Evolutionary conservation across 345 rosid genomes (phyloP).

Genomic region (Camelina neglecta): DNA sequence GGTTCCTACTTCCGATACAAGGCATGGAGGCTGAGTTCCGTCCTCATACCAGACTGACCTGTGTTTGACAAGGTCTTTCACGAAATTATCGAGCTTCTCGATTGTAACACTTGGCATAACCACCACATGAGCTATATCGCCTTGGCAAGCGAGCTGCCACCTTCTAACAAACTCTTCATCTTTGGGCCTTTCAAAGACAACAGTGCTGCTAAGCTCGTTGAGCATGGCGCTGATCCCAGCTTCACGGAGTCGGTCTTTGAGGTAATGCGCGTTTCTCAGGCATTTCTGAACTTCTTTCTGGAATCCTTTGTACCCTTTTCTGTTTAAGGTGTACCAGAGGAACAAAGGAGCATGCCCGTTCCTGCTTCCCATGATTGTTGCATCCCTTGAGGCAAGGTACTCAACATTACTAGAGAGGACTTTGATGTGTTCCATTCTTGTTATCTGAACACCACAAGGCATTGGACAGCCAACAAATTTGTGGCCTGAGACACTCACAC

Average conservation of each 20-base stretch:
- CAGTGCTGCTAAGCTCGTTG: slow-evolving; percentile 93
- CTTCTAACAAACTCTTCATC: slow-evolving; percentile 90
- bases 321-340: slow-evolving; percentile 93
- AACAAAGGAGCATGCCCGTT: slow-evolving; percentile 98
- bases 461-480: slow-evolving; percentile 97
- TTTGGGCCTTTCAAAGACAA: slow-evolving; percentile 87
- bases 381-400: slow-evolving; percentile 95
- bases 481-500: slow-evolving; percentile 95
- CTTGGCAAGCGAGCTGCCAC: slow-evolving; percentile 97
- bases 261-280: slow-evolving; percentile 87
- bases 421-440: slow-evolving; percentile 83
- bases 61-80: slow-evolving; percentile 62
- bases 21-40: slow-evolving; percentile 60
- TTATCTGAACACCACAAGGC: slow-evolving; percentile 97
- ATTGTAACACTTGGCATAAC: slow-evolving; percentile 91
- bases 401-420: slow-evolving; percentile 85
- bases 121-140: slow-evolving; percentile 85
- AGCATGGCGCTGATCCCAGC: slow-evolving; percentile 91
- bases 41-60: slow-evolving; percentile 68
- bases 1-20: slow-evolving; percentile 68
- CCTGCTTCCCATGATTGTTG: slow-evolving; percentile 99
- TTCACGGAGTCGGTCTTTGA: slow-evolving; percentile 65
- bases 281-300: slow-evolving; percentile 97
- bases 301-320: slow-evolving; percentile 91
- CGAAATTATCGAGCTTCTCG: slow-evolving; percentile 78